These are phyloP conservation scores for Trifolium fragiferum DNA, from an alignment of 306 rosid genomes.

Conservation along the genomic window DNA sequence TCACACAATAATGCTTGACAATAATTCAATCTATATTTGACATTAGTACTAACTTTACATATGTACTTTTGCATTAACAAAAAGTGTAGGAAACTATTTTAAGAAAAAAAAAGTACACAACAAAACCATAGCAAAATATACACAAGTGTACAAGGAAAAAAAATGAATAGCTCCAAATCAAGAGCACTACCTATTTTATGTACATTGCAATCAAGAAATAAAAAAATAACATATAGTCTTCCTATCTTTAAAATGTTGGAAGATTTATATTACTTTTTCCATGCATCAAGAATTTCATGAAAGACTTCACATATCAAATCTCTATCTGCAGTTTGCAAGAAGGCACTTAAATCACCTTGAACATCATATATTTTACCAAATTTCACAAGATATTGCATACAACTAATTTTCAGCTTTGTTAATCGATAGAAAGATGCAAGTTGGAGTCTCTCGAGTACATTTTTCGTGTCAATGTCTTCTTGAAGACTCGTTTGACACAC, in stretches of 20 bases:
- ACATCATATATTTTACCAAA: slow-evolving; percentile 68
- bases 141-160: background rate
- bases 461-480: slow-evolving; percentile 66
- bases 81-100: too few relatives aligned
- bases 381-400: slow-evolving; percentile 76
- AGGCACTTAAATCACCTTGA: background rate
- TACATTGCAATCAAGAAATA: background rate
- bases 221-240: background rate
- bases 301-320: background rate
- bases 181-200: background rate
- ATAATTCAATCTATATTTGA: too few relatives aligned
- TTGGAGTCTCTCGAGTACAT: slow-evolving; percentile 44
- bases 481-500: slow-evolving; percentile 47
- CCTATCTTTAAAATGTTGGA: background rate
- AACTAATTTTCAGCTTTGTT: slow-evolving; percentile 63
- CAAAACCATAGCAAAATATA: too few relatives aligned
- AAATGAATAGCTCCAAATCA: background rate
- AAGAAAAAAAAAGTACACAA: too few relatives aligned
- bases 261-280: background rate
- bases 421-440: slow-evolving; percentile 66
- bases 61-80: too few relatives aligned
- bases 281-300: background rate
- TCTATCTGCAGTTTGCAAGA: background rate
- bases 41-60: too few relatives aligned
- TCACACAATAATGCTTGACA: too few relatives aligned